Evolutionary conservation across 805 yeast species (phyloP), one percentile per base, ranked within the genome.

Genomic region (Candida cerambycidarum): DNA sequence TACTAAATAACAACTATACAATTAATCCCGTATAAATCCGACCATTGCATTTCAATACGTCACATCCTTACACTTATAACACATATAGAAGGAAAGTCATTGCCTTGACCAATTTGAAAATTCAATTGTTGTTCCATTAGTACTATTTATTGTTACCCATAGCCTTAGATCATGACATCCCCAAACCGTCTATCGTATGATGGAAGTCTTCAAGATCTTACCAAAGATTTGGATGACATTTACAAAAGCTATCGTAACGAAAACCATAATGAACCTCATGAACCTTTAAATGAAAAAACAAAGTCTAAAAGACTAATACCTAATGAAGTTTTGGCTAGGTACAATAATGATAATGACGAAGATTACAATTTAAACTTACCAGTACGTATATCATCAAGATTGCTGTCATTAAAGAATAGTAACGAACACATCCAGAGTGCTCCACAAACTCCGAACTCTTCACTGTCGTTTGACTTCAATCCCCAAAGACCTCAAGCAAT

Each of bases 391-490:
- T 54, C 64, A 13, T 57, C 63, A 0, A 41, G 62, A 27, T 39
- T 61, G 21, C 54, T 59, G 13, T 54, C 61, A 8, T 32, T 58
- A 15, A 51, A 46, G 21, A 52, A 51, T 17, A 47, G 45, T 30
- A 47, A 42, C 8, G 40, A 44, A 28, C 38, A 24, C 5, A 45
- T 43, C 8, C 53, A 53, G 40, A 52, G 65, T 48, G 65, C 59
- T 4, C 68, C 66, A 1, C 58, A 51, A 30, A 60, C 67, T 2
- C 71, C 70, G 2, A 52, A 52, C 5, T 58, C 66, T 7, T 13
- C 50, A n/a, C 48, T 48, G 12, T 57, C 65, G 5, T 64, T 67
- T 48, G 73, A 68, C 39, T 67, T 67, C 51, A 48, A 47, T 23
- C 51, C 54, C 11, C 44, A 33, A 8, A 53, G 47, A 32, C 58